A percentile compares a stretch with the other conserved stretches of the same genome.
phyloP scores from a whole-genome alignment of 1,139 yeast genomes.

The Pichia sp. region DNA sequence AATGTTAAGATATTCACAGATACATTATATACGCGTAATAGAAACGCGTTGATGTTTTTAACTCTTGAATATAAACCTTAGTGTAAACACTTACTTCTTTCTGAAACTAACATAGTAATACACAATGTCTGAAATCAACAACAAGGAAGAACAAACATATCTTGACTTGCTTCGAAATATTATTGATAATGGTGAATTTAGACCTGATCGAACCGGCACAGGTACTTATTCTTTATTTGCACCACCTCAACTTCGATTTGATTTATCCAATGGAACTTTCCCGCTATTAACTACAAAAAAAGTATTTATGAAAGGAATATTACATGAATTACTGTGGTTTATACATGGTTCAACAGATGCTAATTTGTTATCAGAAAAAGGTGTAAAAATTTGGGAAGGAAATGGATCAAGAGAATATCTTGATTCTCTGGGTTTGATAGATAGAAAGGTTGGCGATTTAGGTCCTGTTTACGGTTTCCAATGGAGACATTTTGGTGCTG shows the following conservation, averaged over 20 bases:
- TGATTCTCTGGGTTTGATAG: conserved; percentile 71
- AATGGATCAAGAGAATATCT: conserved; percentile 93
- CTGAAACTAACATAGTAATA: not conserved
- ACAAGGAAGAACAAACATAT: conserved; percentile 74
- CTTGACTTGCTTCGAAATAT: conserved; percentile 74
- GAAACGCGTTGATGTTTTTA: not conserved
- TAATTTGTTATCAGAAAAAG: conserved; percentile 65
- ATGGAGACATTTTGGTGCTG: conserved; percentile 98
- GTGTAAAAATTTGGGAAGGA: conserved; percentile 97
- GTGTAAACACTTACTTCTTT: not conserved
- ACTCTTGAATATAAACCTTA: not conserved
- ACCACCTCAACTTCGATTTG: conserved; percentile 91
- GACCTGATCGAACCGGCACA: conserved; percentile 96
- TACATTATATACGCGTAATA: not conserved
- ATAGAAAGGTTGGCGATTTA: conserved; percentile 86
- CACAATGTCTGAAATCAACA: conserved; percentile 16
- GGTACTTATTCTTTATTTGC: conserved; percentile 89
- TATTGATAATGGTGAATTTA: conserved; percentile 75
- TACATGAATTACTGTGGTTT: conserved; percentile 90
- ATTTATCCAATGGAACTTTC: conserved; percentile 60
- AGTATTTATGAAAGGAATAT: conserved; percentile 83
- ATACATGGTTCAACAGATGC: conserved; percentile 88
- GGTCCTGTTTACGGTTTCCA: conserved; percentile 99
- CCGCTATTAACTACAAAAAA: conserved; percentile 91
- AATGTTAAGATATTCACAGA: no score